Conservation (phyloP, 2,329 filamentous ascomycete genomes). For the Ascosphaera apis region DNA sequence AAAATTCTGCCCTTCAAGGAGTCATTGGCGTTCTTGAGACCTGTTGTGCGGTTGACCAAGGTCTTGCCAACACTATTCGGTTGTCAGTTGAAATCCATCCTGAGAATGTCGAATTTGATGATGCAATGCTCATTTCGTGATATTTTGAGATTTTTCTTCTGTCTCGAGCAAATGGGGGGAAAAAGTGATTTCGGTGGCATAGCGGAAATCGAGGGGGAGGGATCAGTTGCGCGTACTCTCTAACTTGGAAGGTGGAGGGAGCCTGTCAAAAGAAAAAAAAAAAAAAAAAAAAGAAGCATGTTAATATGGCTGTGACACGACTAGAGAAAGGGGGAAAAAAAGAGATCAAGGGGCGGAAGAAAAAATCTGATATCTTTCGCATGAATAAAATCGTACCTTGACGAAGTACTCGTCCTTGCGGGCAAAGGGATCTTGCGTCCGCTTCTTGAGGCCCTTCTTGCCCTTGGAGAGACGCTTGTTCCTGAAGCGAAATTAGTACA, state of each 20-base stretch:
- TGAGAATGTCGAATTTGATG: too few relatives aligned
- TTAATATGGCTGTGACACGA: neutral
- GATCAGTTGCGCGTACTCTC: constrained; percentile 80
- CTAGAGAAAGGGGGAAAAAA: too few relatives aligned
- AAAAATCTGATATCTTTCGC: constrained; percentile 11
- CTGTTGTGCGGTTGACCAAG: constrained; percentile 95
- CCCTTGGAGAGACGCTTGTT: constrained; percentile 99
- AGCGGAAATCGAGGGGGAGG: too few relatives aligned
- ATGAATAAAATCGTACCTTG: constrained; percentile 42
- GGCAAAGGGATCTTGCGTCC: constrained; percentile 88
- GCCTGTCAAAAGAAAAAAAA: constrained; percentile 34
- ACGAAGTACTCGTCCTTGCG: constrained; percentile 99
- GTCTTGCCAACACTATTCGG: constrained; percentile 83
- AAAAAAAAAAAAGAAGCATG: too few relatives aligned
- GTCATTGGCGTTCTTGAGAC: constrained; percentile 99
- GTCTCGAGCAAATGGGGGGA: too few relatives aligned
- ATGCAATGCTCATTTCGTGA: too few relatives aligned
- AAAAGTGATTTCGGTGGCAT: too few relatives aligned
- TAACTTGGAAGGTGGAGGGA: constrained; percentile 78
- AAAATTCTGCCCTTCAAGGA: constrained; percentile 96
- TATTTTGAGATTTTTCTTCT: too few relatives aligned
- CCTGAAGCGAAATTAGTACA: constrained; percentile 25
- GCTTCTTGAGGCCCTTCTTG: constrained; percentile 99
- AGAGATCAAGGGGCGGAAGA: neutral
- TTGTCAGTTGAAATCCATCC: too few relatives aligned